Conservation (phyloP, 2,329 filamentous ascomycete genomes). For the Hypoxylon sp. region DNA sequence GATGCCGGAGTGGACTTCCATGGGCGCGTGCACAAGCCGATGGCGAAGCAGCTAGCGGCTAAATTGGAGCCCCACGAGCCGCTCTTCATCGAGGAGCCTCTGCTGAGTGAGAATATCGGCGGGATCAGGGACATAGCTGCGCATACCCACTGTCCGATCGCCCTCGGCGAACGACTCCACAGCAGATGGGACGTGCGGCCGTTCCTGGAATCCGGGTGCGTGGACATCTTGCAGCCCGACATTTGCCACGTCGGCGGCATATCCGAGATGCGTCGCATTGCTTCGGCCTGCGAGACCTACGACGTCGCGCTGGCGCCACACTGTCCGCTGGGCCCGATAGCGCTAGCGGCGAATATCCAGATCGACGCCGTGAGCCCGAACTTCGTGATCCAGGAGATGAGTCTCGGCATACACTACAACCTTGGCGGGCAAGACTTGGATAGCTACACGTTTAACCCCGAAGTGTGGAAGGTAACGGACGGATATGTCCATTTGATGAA, state of each 20-base stretch:
- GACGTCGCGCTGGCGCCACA: slow-evolving; percentile 80
- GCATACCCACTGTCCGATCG: slow-evolving; percentile 72
- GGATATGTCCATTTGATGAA: slow-evolving; percentile 72
- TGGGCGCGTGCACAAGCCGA: slow-evolving; percentile 80
- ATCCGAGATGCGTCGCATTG: slow-evolving; percentile 76
- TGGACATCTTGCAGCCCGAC: slow-evolving; percentile 80
- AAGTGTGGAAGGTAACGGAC: slow-evolving; percentile 73
- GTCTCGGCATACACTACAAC: slow-evolving; percentile 83
- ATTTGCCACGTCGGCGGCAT: slow-evolving; percentile 79
- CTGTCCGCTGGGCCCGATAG: slow-evolving; percentile 78
- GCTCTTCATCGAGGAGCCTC: slow-evolving; percentile 81
- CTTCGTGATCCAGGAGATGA: slow-evolving; percentile 83
- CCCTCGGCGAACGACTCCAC: slow-evolving; percentile 78
- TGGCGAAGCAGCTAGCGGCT: slow-evolving; percentile 80
- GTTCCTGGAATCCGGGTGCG: slow-evolving; percentile 74
- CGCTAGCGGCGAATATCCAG: slow-evolving; percentile 77
- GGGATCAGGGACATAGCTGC: slow-evolving; percentile 70
- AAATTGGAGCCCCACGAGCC: slow-evolving; percentile 75
- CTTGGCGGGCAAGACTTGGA: slow-evolving; percentile 72
- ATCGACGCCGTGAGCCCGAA: slow-evolving; percentile 71
- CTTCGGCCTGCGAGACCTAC: slow-evolving; percentile 77
- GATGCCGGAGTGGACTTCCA: slow-evolving; percentile 84
- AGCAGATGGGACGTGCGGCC: slow-evolving; percentile 79
- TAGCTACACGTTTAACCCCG: slow-evolving; percentile 73
- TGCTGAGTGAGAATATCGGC: slow-evolving; percentile 75